phyloP scores from a whole-genome alignment of 495 filamentous ascomycete genomes.

The Venustampulla echinocandica region DNA sequence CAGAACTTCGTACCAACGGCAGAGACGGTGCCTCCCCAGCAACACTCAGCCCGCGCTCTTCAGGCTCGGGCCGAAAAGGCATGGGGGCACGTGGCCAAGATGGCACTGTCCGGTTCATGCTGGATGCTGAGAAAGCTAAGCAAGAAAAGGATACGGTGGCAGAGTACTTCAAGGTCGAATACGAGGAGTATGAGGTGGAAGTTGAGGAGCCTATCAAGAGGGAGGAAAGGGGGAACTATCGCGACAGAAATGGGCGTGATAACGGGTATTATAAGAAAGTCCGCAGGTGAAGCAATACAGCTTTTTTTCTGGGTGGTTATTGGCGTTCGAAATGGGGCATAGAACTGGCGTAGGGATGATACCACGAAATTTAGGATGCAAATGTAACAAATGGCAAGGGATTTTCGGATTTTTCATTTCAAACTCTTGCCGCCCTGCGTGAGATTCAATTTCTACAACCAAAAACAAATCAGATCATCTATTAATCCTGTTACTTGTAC shows the following conservation, averaged over 20 bases:
- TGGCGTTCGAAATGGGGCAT: conserved; percentile 1
- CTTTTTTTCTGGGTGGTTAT: too few species aligned
- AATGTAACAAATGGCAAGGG: not conserved
- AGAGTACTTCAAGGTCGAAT: conserved; percentile 63
- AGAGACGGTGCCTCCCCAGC: conserved; percentile 18
- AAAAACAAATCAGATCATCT: not conserved
- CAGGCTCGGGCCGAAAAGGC: conserved; percentile 35
- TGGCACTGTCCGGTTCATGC: conserved; percentile 82
- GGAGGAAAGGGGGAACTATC: conserved; percentile 6
- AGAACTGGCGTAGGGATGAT: conserved; percentile 8
- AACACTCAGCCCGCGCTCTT: conserved; percentile 38
- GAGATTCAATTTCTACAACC: not conserved
- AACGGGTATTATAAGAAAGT: conserved; percentile 12
- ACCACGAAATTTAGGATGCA: conserved; percentile 5
- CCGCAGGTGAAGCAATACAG: conserved; percentile 3
- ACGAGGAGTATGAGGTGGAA: conserved; percentile 68
- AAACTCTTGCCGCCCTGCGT: too few species aligned
- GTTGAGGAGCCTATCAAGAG: conserved; percentile 42
- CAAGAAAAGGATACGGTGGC: conserved; percentile 60
- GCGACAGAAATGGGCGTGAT: conserved; percentile 12
- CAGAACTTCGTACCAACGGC: conserved; percentile 22
- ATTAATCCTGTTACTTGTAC: too few species aligned
- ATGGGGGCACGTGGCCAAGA: conserved; percentile 48
- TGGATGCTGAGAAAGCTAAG: conserved; percentile 68
- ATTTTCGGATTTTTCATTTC: not conserved